Evolutionary conservation across 2,329 filamentous ascomycete genomes (phyloP), one percentile per base, ranked within the genome.

Genomic region (Drechmeria coniospora): DNA sequence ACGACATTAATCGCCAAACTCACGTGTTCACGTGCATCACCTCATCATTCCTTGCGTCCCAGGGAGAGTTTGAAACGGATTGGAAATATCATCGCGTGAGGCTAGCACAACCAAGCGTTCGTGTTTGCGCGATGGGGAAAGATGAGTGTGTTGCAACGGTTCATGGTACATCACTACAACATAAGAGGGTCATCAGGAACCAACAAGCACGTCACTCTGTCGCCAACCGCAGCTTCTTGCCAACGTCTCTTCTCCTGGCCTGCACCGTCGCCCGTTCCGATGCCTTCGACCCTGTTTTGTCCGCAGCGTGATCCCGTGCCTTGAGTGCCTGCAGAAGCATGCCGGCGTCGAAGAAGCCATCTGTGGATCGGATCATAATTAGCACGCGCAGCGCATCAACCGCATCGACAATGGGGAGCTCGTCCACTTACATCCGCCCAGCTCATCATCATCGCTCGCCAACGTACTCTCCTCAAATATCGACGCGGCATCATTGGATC

Each of bases 311-410:
- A 11, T 67, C 65, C 27, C 77, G 68, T 3, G 76, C 77, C 48
- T 86, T 86, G 32, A 93, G 70, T 2, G 84, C 83, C 50, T 92
- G 81, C 15, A 90, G 63, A 5, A 94, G 68, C 83, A 94, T 92
- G 10, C 87, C 87, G 1, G 87, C 84, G 49, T 95, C 87, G 56
- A 95, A 95, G 63, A 95, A 94, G 18, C 87, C 87, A 61, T 94
- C 86, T 93, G 47, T n/a, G 35, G 27, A 30, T 26, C 28, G 8
- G 38, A n/a, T n/a, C n/a, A n/a, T n/a, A n/a, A n/a, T n/a, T n/a
- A n/a, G n/a, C n/a, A n/a, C n/a, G n/a, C n/a, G n/a, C n/a, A n/a
- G n/a, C n/a, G n/a, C n/a, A n/a, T n/a, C n/a, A n/a, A n/a, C n/a
- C n/a, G n/a, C n/a, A n/a, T n/a, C 42, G 15, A 21, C 15, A 3